Conservation (phyloP, 257 asterid species). For the Solanum pennellii region DNA sequence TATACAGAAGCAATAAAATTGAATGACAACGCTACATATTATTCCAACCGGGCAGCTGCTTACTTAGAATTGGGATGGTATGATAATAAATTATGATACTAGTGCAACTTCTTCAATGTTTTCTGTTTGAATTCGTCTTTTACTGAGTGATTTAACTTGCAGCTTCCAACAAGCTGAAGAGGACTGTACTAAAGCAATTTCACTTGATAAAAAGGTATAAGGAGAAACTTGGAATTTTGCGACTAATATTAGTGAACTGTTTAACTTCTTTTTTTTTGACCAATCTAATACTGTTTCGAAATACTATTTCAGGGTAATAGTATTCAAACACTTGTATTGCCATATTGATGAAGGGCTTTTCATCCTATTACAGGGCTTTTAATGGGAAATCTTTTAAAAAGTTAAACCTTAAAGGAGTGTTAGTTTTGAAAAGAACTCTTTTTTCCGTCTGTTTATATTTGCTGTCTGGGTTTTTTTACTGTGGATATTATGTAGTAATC, state of each 20-base stretch:
- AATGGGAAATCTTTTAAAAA: neutral
- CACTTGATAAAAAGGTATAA: slow-evolving; percentile 81
- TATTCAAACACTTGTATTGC: neutral
- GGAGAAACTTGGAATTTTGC: neutral
- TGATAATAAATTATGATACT: slow-evolving; percentile 5
- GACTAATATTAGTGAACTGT: neutral
- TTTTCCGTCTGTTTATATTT: neutral
- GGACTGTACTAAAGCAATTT: slow-evolving; percentile 79
- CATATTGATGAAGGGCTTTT: neutral
- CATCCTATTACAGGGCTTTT: neutral
- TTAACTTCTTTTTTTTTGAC: neutral
- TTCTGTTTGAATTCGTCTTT: neutral
- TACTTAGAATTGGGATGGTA: slow-evolving; percentile 93
- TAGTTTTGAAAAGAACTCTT: neutral
- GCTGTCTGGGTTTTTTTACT: neutral
- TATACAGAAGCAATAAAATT: slow-evolving; percentile 77
- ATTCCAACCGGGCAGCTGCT: slow-evolving; percentile 94
- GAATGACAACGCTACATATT: slow-evolving; percentile 62
- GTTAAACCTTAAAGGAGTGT: neutral
- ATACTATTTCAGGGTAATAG: neutral
- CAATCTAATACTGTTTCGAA: neutral
- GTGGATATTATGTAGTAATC: neutral
- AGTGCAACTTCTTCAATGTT: neutral
- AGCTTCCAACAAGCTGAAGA: slow-evolving; percentile 82
- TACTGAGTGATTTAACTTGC: slow-evolving; percentile 13